Evolutionary conservation across 495 filamentous ascomycete genomes (phyloP), one percentile per base, ranked within the genome.

Genomic region (Tuber indicum): DNA sequence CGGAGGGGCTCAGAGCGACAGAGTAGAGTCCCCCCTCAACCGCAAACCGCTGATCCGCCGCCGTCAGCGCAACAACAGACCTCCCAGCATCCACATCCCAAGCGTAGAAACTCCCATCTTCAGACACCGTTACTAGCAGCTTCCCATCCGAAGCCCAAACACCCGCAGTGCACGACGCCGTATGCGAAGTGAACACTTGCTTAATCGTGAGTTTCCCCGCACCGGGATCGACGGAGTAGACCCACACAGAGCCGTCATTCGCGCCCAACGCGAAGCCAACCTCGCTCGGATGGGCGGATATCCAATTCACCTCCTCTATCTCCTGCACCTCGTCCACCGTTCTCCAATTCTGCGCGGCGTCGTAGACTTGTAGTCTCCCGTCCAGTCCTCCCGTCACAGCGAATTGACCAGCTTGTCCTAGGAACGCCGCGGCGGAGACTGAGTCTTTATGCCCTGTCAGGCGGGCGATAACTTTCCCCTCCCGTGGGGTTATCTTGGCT

Each of bases 241-340:
- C 91, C 96, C 96, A 99, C 9, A 97, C 93, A 71, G 90, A 92
- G 70, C 96, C 96, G 84, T 99, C 95, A n/a, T 88, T 92, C 58
- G 94, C 93, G 52, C 96, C 96, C 36, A 98, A 84, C 0, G 96
- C 96, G 78, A 99, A 82, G n/a, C 92, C 90, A 84, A 86, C 84
- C 26, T 88, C 84, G 32, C 88, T 87, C 3, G 95, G 95, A 83
- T 92, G 97, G 0, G 93, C 87, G 0, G 87, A 84, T 9, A 98
- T 85, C 93, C 94, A 99, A 86, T 96, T 96, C 77, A 99, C 91
- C 84, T 98, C 95, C 77, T 95, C 91, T 2, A 97, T 94, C 84
- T 99, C 96, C 85, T 92, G 90, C 1, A 89, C 88, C 81, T 91
- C 90, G 36, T 87, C 90, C 6, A 92, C 83, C 84, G 92, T 92